Evolutionary conservation across 768 basidiomycete species (phyloP).

Genomic region (Mycena venus): DNA sequence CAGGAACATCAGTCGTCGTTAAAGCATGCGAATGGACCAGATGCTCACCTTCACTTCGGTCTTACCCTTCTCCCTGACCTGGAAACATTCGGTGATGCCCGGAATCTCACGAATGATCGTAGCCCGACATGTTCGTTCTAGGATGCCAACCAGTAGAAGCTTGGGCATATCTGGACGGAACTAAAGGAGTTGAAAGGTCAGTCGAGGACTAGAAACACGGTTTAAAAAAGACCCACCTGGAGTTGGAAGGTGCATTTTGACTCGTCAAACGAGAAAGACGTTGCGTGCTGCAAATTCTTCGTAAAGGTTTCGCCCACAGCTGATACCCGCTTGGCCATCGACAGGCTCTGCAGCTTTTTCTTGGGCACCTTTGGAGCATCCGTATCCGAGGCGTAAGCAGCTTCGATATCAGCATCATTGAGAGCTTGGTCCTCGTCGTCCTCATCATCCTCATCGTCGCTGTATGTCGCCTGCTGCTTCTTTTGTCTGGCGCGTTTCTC

Average conservation of each 20-base stretch:
- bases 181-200: constrained; percentile 53
- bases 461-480: constrained; percentile 84
- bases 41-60: constrained; percentile 62
- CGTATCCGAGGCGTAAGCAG: constrained; percentile 67
- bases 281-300: constrained; percentile 72
- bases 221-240: constrained; percentile 75
- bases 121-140: constrained; percentile 88
- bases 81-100: constrained; percentile 90
- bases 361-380: constrained; percentile 40
- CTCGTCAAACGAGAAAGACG: constrained; percentile 78
- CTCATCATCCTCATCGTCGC: constrained; percentile 74
- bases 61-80: constrained; percentile 70
- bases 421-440: constrained; percentile 64
- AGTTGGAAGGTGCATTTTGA: constrained; percentile 83
- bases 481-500: constrained; percentile 80
- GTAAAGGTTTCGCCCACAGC: constrained; percentile 67
- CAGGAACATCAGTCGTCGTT: constrained; percentile 23
- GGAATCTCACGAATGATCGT: constrained; percentile 93
- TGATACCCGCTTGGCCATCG: constrained; percentile 58
- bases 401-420: constrained; percentile 73
- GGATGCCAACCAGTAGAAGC: constrained; percentile 91
- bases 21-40: not conserved
- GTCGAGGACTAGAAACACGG: not conserved
- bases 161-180: constrained; percentile 92
- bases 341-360: constrained; percentile 43